phyloP scores from a whole-genome alignment of 1,139 yeast species.

The Taphrina betulina region DNA sequence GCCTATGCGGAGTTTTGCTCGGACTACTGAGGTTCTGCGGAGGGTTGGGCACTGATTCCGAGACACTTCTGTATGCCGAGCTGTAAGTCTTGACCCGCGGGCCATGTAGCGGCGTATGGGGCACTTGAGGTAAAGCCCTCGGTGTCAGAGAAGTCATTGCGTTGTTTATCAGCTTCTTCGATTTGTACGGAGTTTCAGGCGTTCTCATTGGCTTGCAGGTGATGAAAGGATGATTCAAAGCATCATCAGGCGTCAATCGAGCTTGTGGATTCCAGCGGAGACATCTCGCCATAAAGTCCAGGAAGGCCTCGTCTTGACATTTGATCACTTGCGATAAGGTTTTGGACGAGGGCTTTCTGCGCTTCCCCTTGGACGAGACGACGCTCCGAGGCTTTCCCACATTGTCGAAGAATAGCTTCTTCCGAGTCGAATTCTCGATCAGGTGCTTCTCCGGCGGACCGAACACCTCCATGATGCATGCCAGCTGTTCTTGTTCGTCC shows the following conservation, averaged over 20 bases:
- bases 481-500: constrained; percentile 66
- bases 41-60: background rate
- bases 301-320: constrained; percentile 44
- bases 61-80: background rate
- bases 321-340: constrained; percentile 41
- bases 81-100: constrained; percentile 1
- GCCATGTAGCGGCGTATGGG: constrained; percentile 1
- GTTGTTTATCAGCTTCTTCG: constrained; percentile 2
- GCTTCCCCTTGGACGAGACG: constrained; percentile 44
- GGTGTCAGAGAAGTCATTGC: background rate
- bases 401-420: constrained; percentile 48
- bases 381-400: constrained; percentile 48
- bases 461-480: constrained; percentile 57
- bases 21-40: constrained; percentile 8
- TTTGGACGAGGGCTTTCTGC: constrained; percentile 43
- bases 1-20: constrained; percentile 10
- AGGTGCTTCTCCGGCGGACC: constrained; percentile 58
- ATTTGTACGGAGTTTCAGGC: background rate
- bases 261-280: constrained; percentile 59
- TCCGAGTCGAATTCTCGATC: constrained; percentile 47
- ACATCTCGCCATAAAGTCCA: constrained; percentile 45
- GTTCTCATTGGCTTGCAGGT: constrained; percentile 39
- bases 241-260: constrained; percentile 50
- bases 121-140: background rate
- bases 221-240: constrained; percentile 50